Conservation (phyloP, 1,284 basidiomycete genomes). For the Schizophyllum commune region DNA sequence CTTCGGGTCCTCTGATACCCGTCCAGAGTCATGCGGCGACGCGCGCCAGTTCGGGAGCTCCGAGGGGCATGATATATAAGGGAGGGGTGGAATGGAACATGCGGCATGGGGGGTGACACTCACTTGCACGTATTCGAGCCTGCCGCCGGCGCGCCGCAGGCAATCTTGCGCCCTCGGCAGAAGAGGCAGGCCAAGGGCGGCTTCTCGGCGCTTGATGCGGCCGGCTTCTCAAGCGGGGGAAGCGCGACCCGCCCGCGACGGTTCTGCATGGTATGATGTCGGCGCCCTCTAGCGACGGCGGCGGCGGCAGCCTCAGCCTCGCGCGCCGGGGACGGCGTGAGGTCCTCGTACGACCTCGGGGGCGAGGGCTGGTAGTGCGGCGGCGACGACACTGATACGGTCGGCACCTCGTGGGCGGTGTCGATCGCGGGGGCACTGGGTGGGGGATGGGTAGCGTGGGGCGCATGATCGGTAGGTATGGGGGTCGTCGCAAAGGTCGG, state of each 20-base stretch:
- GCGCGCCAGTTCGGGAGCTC: not conserved
- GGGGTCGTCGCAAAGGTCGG: not conserved
- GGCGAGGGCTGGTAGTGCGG: not conserved
- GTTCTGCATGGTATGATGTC: not conserved
- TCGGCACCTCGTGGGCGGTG: not conserved
- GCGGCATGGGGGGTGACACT: conserved; percentile 21
- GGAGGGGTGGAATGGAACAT: not conserved
- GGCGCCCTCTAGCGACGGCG: not conserved
- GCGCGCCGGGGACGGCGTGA: not conserved
- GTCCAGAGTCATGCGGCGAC: not conserved
- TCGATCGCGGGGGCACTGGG: not conserved
- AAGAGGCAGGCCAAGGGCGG: conserved; percentile 54
- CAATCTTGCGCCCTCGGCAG: conserved; percentile 57
- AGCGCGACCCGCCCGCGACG: not conserved
- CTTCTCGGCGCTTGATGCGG: conserved; percentile 25
- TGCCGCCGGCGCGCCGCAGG: conserved; percentile 46
- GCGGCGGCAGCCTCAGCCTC: not conserved
- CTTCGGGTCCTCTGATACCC: not conserved
- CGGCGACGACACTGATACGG: not conserved
- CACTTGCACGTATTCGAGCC: conserved; percentile 53
- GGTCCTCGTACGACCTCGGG: not conserved
- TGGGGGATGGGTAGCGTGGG: not conserved
- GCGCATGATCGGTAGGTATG: not conserved
- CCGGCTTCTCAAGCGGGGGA: not conserved
- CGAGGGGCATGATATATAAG: not conserved